Evolutionary conservation across 108 stramenopile species (phyloP).

Genomic region (Asterionellopsis glacialis): DNA sequence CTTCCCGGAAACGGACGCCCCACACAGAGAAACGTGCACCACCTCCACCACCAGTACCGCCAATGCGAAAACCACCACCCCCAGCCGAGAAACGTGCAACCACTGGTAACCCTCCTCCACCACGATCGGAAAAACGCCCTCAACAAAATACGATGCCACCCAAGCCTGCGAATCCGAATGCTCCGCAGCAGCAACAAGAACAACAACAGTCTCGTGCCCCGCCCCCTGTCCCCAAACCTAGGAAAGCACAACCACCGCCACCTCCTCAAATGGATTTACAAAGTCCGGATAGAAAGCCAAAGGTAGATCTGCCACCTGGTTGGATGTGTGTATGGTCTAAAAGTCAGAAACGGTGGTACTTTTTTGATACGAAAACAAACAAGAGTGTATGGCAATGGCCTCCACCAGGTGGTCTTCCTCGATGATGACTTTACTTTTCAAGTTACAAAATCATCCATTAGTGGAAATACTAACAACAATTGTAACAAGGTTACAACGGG

Average conservation of each 20-base stretch:
- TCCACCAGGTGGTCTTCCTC: conserved; percentile 29
- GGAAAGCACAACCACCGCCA: conserved; percentile 9
- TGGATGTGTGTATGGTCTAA: conserved; percentile 82
- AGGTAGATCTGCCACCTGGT: conserved; percentile 56
- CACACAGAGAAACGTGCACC: conserved; percentile 7
- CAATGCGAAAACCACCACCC: conserved; percentile 6
- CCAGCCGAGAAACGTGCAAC: conserved; percentile 3
- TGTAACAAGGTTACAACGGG: no score
- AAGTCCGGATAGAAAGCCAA: conserved; percentile 54
- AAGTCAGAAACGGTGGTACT: conserved; percentile 78
- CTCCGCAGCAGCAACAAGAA: neutral
- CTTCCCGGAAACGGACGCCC: conserved; percentile 15
- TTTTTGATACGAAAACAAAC: conserved; percentile 67
- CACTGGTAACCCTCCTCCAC: neutral
- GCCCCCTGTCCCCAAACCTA: neutral
- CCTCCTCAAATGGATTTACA: conserved; percentile 42
- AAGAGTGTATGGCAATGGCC: conserved; percentile 75
- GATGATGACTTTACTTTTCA: no score
- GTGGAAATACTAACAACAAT: no score
- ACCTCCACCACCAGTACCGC: conserved; percentile 10
- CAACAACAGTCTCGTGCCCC: neutral
- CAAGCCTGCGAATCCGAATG: neutral
- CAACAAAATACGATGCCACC: conserved; percentile 6
- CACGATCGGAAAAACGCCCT: conserved; percentile 7
- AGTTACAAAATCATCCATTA: no score